These are phyloP conservation scores for Penicillium parvum DNA, from an alignment of 495 filamentous ascomycete species.

Conservation along the genomic window DNA sequence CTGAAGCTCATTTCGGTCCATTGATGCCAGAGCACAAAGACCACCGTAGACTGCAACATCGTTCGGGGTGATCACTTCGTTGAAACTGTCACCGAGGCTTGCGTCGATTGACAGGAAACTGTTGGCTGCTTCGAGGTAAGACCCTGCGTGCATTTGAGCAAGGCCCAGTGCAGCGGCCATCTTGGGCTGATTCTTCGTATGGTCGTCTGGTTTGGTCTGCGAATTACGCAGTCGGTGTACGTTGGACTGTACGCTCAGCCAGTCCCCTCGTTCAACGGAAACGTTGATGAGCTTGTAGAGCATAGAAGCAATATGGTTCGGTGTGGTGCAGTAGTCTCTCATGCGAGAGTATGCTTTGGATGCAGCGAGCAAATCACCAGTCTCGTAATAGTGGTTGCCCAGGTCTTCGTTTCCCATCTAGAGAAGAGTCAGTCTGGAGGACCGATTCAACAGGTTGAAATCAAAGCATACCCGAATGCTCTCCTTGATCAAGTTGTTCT, in stretches of 20 bases:
- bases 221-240: conserved; percentile 59
- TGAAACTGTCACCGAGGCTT: conserved; percentile 53
- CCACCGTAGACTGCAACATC: conserved; percentile 92
- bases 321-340: conserved; percentile 69
- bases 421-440: neutral
- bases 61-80: conserved; percentile 72
- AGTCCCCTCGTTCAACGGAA: conserved; percentile 62
- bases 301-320: conserved; percentile 69
- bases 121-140: conserved; percentile 68
- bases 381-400: conserved; percentile 61
- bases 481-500: conserved; percentile 96
- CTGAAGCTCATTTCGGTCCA: conserved; percentile 75
- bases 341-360: conserved; percentile 67
- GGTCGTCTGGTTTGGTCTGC: conserved; percentile 56
- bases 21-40: conserved; percentile 83
- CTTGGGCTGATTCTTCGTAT: conserved; percentile 59
- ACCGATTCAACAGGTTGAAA: neutral
- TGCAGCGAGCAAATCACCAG: conserved; percentile 57
- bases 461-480: conserved; percentile 74
- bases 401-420: conserved; percentile 78
- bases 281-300: conserved; percentile 63
- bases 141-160: conserved; percentile 58
- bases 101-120: conserved; percentile 60
- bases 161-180: conserved; percentile 65
- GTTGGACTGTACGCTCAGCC: conserved; percentile 62